Percentiles rank a stretch among this genome's conserved stretches.
phyloP scores from a whole-genome alignment of 768 basidiomycete genomes.

The Amanita pallidorosea region DNA sequence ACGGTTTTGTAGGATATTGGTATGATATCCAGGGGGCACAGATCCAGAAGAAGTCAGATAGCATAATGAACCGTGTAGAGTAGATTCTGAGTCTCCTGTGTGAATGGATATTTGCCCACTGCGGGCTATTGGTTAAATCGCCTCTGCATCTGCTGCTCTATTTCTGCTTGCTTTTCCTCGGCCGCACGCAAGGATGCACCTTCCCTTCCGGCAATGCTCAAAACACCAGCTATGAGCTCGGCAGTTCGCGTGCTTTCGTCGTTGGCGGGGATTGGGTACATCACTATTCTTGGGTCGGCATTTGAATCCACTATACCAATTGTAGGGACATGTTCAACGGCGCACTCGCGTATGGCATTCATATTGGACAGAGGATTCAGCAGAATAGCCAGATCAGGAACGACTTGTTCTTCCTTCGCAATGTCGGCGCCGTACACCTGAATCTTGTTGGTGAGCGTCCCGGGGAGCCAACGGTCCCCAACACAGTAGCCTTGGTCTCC shows the following conservation, averaged over 20 bases:
- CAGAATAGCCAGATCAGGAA: conserved; percentile 84
- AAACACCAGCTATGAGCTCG: conserved; percentile 80
- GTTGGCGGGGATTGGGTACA: conserved; percentile 98
- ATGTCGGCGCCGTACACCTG: conserved; percentile 59
- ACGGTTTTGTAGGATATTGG: conserved; percentile 48
- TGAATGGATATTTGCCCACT: conserved; percentile 3
- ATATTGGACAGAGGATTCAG: conserved; percentile 84
- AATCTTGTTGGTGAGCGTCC: conserved; percentile 83
- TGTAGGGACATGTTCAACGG: conserved; percentile 82
- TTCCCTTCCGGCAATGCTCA: conserved; percentile 80
- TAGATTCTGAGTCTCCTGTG: neutral
- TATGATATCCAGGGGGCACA: conserved; percentile 45
- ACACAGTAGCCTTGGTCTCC: conserved; percentile 78
- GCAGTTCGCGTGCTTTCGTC: conserved; percentile 89
- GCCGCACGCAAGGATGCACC: conserved; percentile 42
- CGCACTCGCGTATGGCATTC: conserved; percentile 86
- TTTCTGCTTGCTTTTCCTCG: conserved; percentile 18
- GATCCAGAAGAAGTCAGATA: conserved; percentile 12
- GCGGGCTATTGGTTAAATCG: conserved; percentile 1
- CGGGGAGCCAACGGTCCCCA: conserved; percentile 86
- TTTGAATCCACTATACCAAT: conserved; percentile 93
- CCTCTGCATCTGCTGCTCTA: conserved; percentile 11
- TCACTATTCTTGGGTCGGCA: conserved; percentile 90
- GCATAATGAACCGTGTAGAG: conserved; percentile 1
- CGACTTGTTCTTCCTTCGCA: conserved; percentile 40